These are phyloP conservation scores for Colletotrichum tanaceti DNA, from an alignment of 2,329 filamentous ascomycete species.

Conservation along the genomic window DNA sequence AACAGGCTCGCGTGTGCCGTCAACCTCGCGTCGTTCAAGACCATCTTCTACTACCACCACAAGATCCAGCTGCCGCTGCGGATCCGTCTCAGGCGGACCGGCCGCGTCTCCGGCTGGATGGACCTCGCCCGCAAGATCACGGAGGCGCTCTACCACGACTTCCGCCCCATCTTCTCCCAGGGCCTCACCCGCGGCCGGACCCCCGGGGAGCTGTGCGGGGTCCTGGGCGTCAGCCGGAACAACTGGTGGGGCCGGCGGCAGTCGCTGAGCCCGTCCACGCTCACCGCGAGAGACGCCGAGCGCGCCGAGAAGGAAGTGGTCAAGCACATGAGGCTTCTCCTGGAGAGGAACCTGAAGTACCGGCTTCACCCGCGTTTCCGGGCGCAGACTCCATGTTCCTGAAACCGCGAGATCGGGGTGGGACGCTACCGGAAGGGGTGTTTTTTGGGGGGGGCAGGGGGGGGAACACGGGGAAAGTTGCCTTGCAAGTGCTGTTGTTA, in stretches of 20 bases:
- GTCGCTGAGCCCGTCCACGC: not conserved
- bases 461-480: too few relatives aligned
- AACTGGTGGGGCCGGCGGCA: slow-evolving; percentile 5
- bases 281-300: slow-evolving; percentile 1
- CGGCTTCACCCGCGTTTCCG: not conserved
- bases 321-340: not conserved
- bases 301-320: not conserved
- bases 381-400: not conserved
- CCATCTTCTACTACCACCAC: not conserved
- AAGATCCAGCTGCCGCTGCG: not conserved
- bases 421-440: too few relatives aligned
- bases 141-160: slow-evolving; percentile 7
- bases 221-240: not conserved
- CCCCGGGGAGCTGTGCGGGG: not conserved
- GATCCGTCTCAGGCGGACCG: not conserved
- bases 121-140: not conserved
- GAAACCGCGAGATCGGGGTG: not conserved
- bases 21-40: not conserved
- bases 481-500: too few relatives aligned
- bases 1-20: not conserved
- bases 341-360: slow-evolving; percentile 7
- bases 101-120: not conserved
- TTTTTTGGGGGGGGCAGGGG: too few relatives aligned
- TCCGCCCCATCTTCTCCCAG: not conserved
- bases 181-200: not conserved